These are phyloP conservation scores for Pythium dissimile DNA, from an alignment of 352 stramenopile genomes.

Conservation along the genomic window DNA sequence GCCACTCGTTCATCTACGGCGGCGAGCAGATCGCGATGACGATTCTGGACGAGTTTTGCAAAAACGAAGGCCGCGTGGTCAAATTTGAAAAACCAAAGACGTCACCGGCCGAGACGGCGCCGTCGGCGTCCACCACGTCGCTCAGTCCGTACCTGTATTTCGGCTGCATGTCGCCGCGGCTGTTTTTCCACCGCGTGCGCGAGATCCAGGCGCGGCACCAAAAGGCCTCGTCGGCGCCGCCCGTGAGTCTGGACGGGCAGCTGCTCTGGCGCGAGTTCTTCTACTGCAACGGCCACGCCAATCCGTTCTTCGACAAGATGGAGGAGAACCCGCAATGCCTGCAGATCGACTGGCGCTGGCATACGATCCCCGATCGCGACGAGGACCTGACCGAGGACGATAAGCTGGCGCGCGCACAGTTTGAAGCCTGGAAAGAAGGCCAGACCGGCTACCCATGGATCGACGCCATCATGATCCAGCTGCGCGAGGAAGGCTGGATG, in stretches of 20 bases:
- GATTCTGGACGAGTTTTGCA: constrained; percentile 68
- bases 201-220: constrained; percentile 71
- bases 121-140: constrained; percentile 93
- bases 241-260: constrained; percentile 92
- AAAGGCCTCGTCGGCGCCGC: constrained; percentile 73
- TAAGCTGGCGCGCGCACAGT: constrained; percentile 70
- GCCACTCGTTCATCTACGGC: constrained; percentile 74
- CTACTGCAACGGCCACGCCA: constrained; percentile 75
- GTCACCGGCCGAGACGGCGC: constrained; percentile 80
- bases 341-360: constrained; percentile 81
- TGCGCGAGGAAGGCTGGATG: constrained; percentile 89
- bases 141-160: constrained; percentile 94
- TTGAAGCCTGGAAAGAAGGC: constrained; percentile 93
- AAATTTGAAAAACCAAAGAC: constrained; percentile 98
- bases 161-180: constrained; percentile 89
- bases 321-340: constrained; percentile 91
- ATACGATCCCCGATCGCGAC: constrained; percentile 77
- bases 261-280: constrained; percentile 96
- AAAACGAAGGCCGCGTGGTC: constrained; percentile 81
- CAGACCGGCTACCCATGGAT: constrained; percentile 98
- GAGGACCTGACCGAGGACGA: constrained; percentile 78
- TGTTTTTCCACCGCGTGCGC: constrained; percentile 89
- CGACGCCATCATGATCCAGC: constrained; percentile 96
- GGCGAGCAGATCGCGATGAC: constrained; percentile 63
- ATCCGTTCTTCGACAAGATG: constrained; percentile 94